Percentiles rank a stretch among this genome's conserved stretches.
These are phyloP conservation scores for Leucocoprinus sp. DNA, from an alignment of 768 basidiomycete genomes.

Conservation along the genomic window DNA sequence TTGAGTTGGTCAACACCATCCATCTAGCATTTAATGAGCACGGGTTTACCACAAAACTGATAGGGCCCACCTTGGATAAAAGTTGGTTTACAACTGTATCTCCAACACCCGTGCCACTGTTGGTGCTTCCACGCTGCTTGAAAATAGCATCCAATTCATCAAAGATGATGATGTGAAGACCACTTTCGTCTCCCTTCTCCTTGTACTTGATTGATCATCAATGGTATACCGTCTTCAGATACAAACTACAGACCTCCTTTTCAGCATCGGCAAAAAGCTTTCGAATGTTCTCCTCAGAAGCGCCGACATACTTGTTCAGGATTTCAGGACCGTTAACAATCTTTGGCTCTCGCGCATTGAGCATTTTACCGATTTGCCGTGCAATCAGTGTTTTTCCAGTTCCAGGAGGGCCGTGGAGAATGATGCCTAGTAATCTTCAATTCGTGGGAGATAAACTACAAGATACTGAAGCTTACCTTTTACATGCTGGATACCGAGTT, in stretches of 20 bases:
- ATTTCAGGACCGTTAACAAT: constrained; percentile 98
- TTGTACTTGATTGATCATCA: constrained; percentile 51
- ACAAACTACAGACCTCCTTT: constrained; percentile 44
- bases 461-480: constrained; percentile 54
- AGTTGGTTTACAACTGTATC: constrained; percentile 99
- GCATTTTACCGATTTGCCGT: constrained; percentile 97
- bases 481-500: constrained; percentile 96
- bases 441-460: not conserved
- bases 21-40: constrained; percentile 56
- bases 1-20: constrained; percentile 98
- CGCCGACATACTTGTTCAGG: constrained; percentile 94
- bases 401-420: constrained; percentile 93
- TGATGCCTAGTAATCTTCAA: constrained; percentile 51
- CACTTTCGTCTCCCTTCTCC: constrained; percentile 94
- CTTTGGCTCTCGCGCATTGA: constrained; percentile 96
- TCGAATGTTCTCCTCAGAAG: constrained; percentile 94
- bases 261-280: constrained; percentile 98
- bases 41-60: not conserved
- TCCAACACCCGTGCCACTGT: constrained; percentile 92
- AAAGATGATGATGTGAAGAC: constrained; percentile 98
- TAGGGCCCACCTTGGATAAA: constrained; percentile 69
- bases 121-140: constrained; percentile 94
- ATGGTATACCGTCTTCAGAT: not conserved
- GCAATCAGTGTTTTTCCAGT: constrained; percentile 99
- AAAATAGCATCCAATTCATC: constrained; percentile 98